Evolutionary conservation across 768 basidiomycete species (phyloP), one percentile per base, ranked within the genome.

Genomic region (Naganishia friedmannii): DNA sequence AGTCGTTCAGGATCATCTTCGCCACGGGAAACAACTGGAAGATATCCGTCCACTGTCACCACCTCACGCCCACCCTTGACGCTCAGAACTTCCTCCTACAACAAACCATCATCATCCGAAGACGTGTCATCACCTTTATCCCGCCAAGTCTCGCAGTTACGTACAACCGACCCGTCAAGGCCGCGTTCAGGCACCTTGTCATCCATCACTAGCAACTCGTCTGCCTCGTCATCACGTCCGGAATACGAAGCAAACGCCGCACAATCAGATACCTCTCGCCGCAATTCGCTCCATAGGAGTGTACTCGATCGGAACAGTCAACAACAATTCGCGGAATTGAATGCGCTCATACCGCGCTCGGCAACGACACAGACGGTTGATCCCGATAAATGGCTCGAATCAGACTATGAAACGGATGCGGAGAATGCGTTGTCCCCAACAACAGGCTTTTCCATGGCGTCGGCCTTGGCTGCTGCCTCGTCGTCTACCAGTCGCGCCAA

Each of bases 391-490:
- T 32, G 57, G 57, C 32, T 37, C 32, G 57, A 58, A 37, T 37
- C 57, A 51, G 48, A 51, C n/a, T 51, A 51, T 51, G 19, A 51
- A n/a, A n/a, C 48, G 48, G 48, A 51, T 51, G 48, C 23, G 48
- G 48, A 51, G 3, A n/a, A 3, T 6, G 57, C 37, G 9, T 42
- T 42, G 32, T 57, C 67, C n/a, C 37, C 37, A 21, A 1, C 57
- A 23, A 45, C 67, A 8, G 42, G 42, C 42, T 42, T 42, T 17
- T 42, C 42, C 15, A 42, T 42, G 9, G 42, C 42, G 42, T 42
- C 42, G 2, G 42, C 42, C 2, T 42, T 42, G 42, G 42, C 42
- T 42, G 7, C 42, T 15, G 76, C 74, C 7, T 76, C 74, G 73
- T 65, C 72, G 31, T 53, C 19, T 55, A 23, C 34, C 63, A 53